Evolutionary conservation across 1,284 basidiomycete species (phyloP), one percentile per base, ranked within the genome.

Genomic region (Phlebopus sp.): DNA sequence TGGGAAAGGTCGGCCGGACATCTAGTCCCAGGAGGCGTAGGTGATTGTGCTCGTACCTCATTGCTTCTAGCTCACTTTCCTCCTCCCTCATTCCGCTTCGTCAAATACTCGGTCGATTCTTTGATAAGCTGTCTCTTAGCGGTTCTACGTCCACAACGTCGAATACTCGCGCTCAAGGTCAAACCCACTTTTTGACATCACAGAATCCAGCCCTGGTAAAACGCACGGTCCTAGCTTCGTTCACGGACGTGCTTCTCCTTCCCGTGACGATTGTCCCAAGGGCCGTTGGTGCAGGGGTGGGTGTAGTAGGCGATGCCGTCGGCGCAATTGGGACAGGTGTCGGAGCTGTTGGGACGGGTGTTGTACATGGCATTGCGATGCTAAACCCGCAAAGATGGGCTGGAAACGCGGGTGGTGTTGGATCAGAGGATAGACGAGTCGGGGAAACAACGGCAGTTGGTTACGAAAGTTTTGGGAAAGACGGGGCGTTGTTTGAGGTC

Each of bases 201-300:
- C 81, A 86, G 42, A 97, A 97, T 59, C 93, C 95, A 0, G 92
- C 93, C 0, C 84, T 87, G 53, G 84, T 96, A 49, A 99, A 99
- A 64, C 83, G 92, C 17, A 97, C 89, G 54, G 90, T 98, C 10
- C 77, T 99, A 1, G 86, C 91, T 0, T 91, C 91, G 0, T 98
- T 99, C 69, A 90, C 90, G 9, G 86, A 91, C 51, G 83, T 93
- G 0, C 81, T 99, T 1, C 73, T 98, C 0, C 74, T 97, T 0
- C 96, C 96, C 0, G 96, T 98, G 15, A 97, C 93, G 1, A 97
- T 98, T 56, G 94, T 98, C 1, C 96, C 96, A 0, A 82, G 91
- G 8, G 90, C 92, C 0, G 82, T 84, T 5, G 84, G 86, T 30
- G 78, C 79, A 11, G 80, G 81, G 0, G 81, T 82, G 1, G 84